These are phyloP conservation scores for Yamadazyma dushanensis DNA, from an alignment of 1,139 yeast species.

Conservation along the genomic window DNA sequence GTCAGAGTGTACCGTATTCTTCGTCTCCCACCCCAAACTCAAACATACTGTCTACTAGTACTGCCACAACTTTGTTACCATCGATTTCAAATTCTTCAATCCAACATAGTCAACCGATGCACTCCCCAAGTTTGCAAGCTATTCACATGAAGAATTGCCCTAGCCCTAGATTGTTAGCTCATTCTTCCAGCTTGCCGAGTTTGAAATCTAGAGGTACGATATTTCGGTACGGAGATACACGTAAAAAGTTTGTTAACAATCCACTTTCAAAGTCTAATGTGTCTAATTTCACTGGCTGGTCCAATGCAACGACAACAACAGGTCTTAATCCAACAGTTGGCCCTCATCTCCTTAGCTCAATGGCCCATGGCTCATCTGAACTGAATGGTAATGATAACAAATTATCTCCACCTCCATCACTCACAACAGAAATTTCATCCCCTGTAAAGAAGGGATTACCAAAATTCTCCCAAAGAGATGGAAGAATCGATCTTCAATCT, in stretches of 20 bases:
- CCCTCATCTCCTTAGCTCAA: background rate
- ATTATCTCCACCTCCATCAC: constrained; percentile 16
- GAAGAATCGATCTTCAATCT: constrained; percentile 9
- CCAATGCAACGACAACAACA: background rate
- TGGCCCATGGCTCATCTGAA: background rate
- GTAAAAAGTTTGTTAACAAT: constrained; percentile 12
- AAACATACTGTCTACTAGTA: background rate
- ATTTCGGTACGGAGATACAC: constrained; percentile 13
- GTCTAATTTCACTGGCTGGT: background rate
- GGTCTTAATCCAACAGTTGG: background rate
- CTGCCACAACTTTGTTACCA: background rate
- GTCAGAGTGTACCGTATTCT: background rate
- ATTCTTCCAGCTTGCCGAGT: constrained; percentile 41
- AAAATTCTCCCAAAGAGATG: constrained; percentile 8
- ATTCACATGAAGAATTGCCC: constrained; percentile 1
- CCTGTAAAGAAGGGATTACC: constrained; percentile 6
- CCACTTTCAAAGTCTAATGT: background rate
- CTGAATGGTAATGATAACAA: constrained; percentile 4
- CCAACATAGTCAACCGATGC: constrained; percentile 1
- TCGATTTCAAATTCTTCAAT: background rate
- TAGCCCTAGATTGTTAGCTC: constrained; percentile 26
- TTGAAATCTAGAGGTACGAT: constrained; percentile 10
- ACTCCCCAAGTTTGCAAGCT: constrained; percentile 3
- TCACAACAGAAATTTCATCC: constrained; percentile 2
- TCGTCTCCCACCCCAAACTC: constrained; percentile 2